Percentiles rank a stretch among this genome's conserved stretches.
Evolutionary conservation across 202 grass and related monocot species (phyloP).

Genomic region (Carex arenaria): DNA sequence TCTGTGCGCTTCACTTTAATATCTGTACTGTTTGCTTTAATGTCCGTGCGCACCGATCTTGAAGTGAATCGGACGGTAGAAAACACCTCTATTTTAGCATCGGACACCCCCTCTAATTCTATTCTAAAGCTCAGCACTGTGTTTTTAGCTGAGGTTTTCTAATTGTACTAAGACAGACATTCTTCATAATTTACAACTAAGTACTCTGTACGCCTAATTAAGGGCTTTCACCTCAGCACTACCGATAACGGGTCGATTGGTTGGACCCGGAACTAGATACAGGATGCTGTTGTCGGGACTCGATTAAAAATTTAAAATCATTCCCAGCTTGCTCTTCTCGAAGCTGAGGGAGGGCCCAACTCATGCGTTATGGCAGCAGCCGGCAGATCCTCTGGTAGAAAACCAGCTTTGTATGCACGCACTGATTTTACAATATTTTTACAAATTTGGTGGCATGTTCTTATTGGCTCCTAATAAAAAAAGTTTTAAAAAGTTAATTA

Average conservation of each 20-base stretch:
- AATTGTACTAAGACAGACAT: too few relatives aligned
- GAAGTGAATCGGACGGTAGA: too few relatives aligned
- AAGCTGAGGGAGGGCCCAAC: background rate
- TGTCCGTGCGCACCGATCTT: too few relatives aligned
- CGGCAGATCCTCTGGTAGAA: background rate
- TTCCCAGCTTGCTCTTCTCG: slow-evolving; percentile 10
- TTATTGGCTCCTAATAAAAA: background rate
- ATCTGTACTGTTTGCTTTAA: too few relatives aligned
- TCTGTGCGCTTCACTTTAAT: too few relatives aligned
- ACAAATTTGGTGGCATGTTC: background rate
- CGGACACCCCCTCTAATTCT: too few relatives aligned
- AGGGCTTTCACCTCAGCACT: background rate
- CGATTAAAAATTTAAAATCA: background rate
- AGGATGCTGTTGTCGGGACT: background rate
- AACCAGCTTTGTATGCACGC: background rate
- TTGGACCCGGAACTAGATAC: background rate
- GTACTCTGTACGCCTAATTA: too few relatives aligned
- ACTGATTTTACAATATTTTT: background rate
- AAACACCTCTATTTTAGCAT: too few relatives aligned
- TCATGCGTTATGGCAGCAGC: background rate
- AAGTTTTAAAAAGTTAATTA: background rate
- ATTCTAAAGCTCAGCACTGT: too few relatives aligned
- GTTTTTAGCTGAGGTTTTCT: too few relatives aligned
- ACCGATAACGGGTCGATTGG: background rate
- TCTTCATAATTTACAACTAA: too few relatives aligned